Base-by-base conservation (phyloP, 805 yeast species). In the Metschnikowia baotianmanensis region DNA sequence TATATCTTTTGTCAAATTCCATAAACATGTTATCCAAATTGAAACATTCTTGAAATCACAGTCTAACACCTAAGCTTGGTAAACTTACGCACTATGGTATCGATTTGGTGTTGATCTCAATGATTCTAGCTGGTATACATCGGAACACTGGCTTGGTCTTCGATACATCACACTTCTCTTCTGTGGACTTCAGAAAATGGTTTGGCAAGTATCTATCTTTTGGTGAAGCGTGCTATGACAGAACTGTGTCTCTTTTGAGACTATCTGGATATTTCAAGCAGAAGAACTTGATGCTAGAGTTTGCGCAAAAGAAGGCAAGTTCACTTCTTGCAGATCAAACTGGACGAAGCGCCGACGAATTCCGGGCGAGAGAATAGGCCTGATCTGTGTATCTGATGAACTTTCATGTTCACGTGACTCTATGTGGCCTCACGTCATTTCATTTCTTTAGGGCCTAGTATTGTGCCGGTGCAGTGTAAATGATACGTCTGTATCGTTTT, bases 41-140 rank as follows among this genome's bases (percentile, higher is more conserved):
- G n/a, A n/a, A n/a, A n/a, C n/a, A n/a, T n/a, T n/a, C n/a, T n/a
- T n/a, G 21, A 11, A 18, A 11, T n/a, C 1, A 19, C 13, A 15
- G 30, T 22, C 43, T 47, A 41, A 45, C 36, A 6, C 15, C 9
- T 21, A 39, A 74, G 86, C 49, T 85, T 29, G 88, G 89, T 2
- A 78, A 71, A 58, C 50, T 82, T 41, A 60, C 84, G 9, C 96
- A 88, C 62, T 77, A 78, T 52, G 77, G 91, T 0, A 55, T 88
- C 41, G 97, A 90, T 57, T 72, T 89, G 47, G 78, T 90, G 3
- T 69, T 90, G 43, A 67, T 87, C 7, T 86, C 96, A 2, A 78
- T 93, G 59, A 70, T 90, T 11, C 67, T 91, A 31, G 96, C 97
- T 0, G 96, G 96, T 3, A 74, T 90, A 38, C 83, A 87, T 58